These are phyloP conservation scores for Bryum argenteum DNA, from an alignment of 225 moss, liverwort and hornwort genomes.

Conservation along the genomic window DNA sequence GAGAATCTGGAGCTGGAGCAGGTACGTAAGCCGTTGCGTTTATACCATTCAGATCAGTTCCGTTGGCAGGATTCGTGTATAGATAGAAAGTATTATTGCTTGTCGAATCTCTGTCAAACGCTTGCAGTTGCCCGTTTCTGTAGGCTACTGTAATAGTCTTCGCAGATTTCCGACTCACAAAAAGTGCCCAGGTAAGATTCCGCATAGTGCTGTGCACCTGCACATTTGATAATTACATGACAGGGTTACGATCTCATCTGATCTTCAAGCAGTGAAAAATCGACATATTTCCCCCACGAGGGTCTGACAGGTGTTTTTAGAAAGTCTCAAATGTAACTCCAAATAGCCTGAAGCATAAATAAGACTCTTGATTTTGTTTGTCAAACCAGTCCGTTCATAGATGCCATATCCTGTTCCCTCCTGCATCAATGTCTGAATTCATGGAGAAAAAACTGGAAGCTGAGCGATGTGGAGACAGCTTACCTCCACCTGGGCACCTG, in stretches of 20 bases:
- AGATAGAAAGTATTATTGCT: constrained; percentile 45
- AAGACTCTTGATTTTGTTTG: constrained; percentile 2
- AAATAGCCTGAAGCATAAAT: neutral
- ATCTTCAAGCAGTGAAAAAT: constrained; percentile 12
- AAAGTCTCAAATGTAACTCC: neutral
- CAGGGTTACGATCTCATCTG: constrained; percentile 8
- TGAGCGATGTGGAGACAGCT: neutral
- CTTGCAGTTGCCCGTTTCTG: constrained; percentile 65
- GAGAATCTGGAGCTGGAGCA: constrained; percentile 29
- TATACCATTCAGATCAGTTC: constrained; percentile 29
- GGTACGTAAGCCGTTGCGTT: constrained; percentile 22
- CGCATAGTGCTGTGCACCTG: constrained; percentile 63
- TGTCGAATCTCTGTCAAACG: constrained; percentile 38
- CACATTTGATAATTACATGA: constrained; percentile 15
- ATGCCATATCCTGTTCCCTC: neutral
- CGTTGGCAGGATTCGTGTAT: constrained; percentile 45
- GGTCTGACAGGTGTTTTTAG: neutral
- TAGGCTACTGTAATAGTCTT: constrained; percentile 55
- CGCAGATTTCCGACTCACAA: constrained; percentile 48
- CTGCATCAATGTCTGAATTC: constrained; percentile 1
- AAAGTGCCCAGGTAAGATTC: constrained; percentile 67
- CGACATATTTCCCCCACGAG: neutral
- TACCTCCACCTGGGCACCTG: constrained; percentile 59
- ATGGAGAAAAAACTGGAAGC: neutral
- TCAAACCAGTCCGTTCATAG: neutral